Base-by-base conservation (phyloP, 2,329 filamentous ascomycete genomes). In the Calonectria multiphialidica region DNA sequence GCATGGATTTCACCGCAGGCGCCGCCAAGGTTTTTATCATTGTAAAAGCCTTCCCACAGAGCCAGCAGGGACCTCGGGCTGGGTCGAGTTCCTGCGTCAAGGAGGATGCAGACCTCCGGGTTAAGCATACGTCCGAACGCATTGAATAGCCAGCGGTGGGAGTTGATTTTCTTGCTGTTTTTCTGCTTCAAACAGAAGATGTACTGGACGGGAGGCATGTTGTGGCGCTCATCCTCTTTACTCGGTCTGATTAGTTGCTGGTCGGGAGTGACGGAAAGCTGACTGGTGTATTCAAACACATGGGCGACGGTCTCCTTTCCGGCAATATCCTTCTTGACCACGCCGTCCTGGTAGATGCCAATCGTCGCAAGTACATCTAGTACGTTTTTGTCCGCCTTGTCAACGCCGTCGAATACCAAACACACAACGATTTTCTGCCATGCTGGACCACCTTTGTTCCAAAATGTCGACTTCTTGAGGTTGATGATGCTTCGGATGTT, bases 161-260 rank as follows among this genome's bases (percentile, higher is more conserved):
- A 59, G 53, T 59, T 59, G 53, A 59, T 59, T 33, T 59, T 59
- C 15, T 59, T 59, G 33, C 53, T 59, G 12, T 59, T 59, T 25
- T 59, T 40, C 35, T 59, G 53, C 53, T 59, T 59, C 15, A 59
- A 28, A 18, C 53, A 59, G 21, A 59, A 59, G 2, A 59, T 59
- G 35, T 59, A 59, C 10, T 59, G 33, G 23, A 59, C 53, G 21
- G 53, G 53, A 3, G 33, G 53, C 3, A 59, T 33, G 33, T 59
- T 59, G 53, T 59, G 21, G 21, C n/a, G 21, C 12, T 37, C 6
- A 25, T 59, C 33, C 13, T 59, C 53, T 18, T 59, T 59, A 15
- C 53, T 59, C 2, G 53, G 53, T 12, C 53, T 33, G 21, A 59
- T 59, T 3, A 59, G 53, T 40, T 59, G 33, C 16, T 59, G 53